Base-by-base conservation (phyloP, 2,329 filamentous ascomycete genomes). In the Pleoardoris graminearum region DNA sequence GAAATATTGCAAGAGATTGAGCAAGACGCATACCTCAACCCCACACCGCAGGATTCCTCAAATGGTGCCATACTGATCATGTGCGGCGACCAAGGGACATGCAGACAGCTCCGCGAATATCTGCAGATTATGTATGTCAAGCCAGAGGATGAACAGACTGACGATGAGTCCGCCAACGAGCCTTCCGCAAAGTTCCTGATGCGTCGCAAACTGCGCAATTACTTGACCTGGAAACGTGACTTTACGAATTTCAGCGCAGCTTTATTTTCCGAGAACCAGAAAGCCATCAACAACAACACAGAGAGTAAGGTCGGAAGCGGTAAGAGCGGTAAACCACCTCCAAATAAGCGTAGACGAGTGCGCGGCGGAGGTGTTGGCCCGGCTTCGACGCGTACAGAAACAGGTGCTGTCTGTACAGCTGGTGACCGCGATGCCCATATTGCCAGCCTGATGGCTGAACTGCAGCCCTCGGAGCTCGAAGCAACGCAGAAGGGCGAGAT, bases 1-100 rank as follows among this genome's bases (percentile, higher is more conserved):
- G 91, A 97, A 51, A 87, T 97, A 0, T 77, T 99, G 4, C 88
- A 93, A 58, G 94, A 99, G 73, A 96, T 99, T 61, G 94, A 97
- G 66, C 85, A 87, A 48, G 92, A 96, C 66, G 80, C 91, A 14
- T 94, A 95, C 70, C 87, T 95, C 66, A 92, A 95, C 57, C 88
- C 90, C 5, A 77, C 80, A 7, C 76, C 81, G n/a, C 81, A 84
- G 50, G 91, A 94, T 70, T 90, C 91, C 64, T 96, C 91, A 0
- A 96, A 91, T 67, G 89, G 90, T n/a, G 90, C 90, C 2, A 91
- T 96, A 44, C 77, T 99, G 29, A 90, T 99, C 70, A 97, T 99
- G 94, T 97, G 93, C 68, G 87, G 88, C 22, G 93, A 96, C 65
- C 85, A 89, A 51, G 85, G 86, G 50, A 96, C 91, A 7, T 96